Base-by-base conservation (phyloP, 2,329 filamentous ascomycete species). In the Tolypocladium album region DNA sequence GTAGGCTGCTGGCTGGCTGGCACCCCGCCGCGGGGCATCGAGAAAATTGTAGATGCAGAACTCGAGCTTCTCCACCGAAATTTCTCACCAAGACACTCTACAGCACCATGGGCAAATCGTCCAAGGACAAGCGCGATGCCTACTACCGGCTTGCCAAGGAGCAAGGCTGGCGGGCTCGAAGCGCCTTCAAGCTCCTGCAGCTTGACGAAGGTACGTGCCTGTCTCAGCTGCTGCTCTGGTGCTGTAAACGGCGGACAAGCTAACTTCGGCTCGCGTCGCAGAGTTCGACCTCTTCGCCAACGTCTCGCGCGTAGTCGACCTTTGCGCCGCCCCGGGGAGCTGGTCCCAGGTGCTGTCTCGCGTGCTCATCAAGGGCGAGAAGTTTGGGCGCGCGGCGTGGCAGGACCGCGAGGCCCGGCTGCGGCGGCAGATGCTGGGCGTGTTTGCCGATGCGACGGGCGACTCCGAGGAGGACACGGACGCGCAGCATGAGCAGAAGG, bases 81-180 rank as follows among this genome's bases (percentile, higher is more conserved):
- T 36, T 34, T 53, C 50, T 38, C 50, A 55, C 50, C 50, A 36
- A 20, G 50, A 53, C 50, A 55, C 31, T 13, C 13, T 36, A 24
- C 38, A 24, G 27, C 64, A 75, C 53, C 38, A 96, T 96, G 92
- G 92, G 92, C 1, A 97, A 97, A 74, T 96, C 94, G 1, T 97
- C 93, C 56, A 99, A 99, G 75, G 94, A 99, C 72, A 99, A 99
- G 77, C 89, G 94, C 58, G 94, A 99, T 74, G 92, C 92, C 55
- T 99, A 99, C 77, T 99, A 99, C 71, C 86, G 94, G 59, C 88
- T 99, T 11, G 94, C 94, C 22, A 99, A 99, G 77, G 94, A 99
- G 75, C 94, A 99, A 79, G 95, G 95, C 64, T 99, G 94, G 93
- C 89, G 94, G 42, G 94, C 94, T 36, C 85, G 94, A 61, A 96